Conservation (phyloP, 2,329 filamentous ascomycete species). For the Ilyonectria sp. region DNA sequence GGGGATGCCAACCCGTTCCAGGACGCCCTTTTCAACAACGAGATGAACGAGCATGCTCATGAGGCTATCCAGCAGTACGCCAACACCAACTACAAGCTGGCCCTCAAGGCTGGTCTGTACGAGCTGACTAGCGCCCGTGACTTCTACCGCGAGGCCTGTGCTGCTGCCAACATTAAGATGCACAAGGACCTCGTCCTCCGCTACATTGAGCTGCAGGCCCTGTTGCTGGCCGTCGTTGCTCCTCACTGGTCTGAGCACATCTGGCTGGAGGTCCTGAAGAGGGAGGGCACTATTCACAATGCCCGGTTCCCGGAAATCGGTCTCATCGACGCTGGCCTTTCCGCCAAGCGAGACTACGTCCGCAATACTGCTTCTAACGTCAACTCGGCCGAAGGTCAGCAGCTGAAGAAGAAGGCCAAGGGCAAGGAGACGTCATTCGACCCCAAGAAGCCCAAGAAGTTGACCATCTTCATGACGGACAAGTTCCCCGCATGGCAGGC, state of each 20-base stretch:
- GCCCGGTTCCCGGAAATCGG: conserved; percentile 73
- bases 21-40: conserved; percentile 92
- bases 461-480: conserved; percentile 86
- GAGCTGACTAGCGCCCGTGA: conserved; percentile 92
- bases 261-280: conserved; percentile 91
- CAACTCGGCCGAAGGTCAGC: conserved; percentile 82
- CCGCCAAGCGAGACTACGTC: conserved; percentile 87
- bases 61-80: conserved; percentile 86
- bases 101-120: conserved; percentile 89
- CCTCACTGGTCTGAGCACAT: conserved; percentile 97
- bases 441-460: conserved; percentile 91
- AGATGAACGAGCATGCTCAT: conserved; percentile 86
- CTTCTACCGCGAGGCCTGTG: conserved; percentile 88
- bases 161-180: conserved; percentile 85
- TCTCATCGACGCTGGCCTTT: conserved; percentile 75
- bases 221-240: conserved; percentile 86
- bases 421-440: conserved; percentile 90
- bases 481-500: conserved; percentile 93
- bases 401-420: conserved; percentile 92
- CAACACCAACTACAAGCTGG: conserved; percentile 82
- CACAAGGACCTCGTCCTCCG: conserved; percentile 84
- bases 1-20: conserved; percentile 84
- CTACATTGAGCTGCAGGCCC: conserved; percentile 89
- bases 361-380: conserved; percentile 83
- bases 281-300: conserved; percentile 82